A percentile compares a stretch with the other conserved stretches of the same genome.
Evolutionary conservation across 352 stramenopile genomes (phyloP).

Genomic region (Phytopythium chamaehyphon): DNA sequence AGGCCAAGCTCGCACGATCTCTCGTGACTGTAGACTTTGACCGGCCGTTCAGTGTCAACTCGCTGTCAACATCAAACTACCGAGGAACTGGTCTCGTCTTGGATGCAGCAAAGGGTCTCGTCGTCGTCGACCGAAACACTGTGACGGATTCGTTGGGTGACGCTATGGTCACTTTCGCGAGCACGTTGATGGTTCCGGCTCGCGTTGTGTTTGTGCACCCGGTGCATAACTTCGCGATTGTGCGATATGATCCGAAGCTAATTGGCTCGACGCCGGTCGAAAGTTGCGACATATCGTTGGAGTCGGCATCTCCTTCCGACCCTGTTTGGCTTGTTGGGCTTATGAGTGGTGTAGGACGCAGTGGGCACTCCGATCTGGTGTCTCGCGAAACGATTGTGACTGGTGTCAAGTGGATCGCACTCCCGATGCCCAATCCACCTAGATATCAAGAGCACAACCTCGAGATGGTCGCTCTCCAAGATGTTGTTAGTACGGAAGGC

Average conservation of each 20-base stretch:
- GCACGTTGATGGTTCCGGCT: slow-evolving; percentile 84
- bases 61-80: slow-evolving; percentile 82
- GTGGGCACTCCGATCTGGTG: slow-evolving; percentile 76
- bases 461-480: slow-evolving; percentile 83
- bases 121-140: slow-evolving; percentile 92
- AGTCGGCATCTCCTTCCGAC: slow-evolving; percentile 60
- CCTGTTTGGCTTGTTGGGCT: slow-evolving; percentile 83
- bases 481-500: slow-evolving; percentile 78
- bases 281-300: slow-evolving; percentile 65
- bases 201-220: slow-evolving; percentile 91
- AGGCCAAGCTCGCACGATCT: slow-evolving; percentile 79
- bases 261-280: slow-evolving; percentile 82
- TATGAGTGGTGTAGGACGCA: slow-evolving; percentile 77
- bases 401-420: slow-evolving; percentile 80
- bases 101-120: slow-evolving; percentile 79
- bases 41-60: slow-evolving; percentile 83
- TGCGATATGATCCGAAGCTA: slow-evolving; percentile 88
- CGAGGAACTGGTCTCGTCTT: slow-evolving; percentile 87
- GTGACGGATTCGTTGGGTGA: slow-evolving; percentile 87
- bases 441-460: slow-evolving; percentile 87
- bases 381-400: slow-evolving; percentile 84
- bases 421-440: slow-evolving; percentile 78
- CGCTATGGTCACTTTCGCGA: slow-evolving; percentile 88
- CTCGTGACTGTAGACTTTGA: slow-evolving; percentile 86
- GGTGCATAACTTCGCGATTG: slow-evolving; percentile 91